Evolutionary conservation across 148 eudicot species (phyloP), one percentile per base, ranked within the genome.

Genomic region (Pharnaceum exiguum): DNA sequence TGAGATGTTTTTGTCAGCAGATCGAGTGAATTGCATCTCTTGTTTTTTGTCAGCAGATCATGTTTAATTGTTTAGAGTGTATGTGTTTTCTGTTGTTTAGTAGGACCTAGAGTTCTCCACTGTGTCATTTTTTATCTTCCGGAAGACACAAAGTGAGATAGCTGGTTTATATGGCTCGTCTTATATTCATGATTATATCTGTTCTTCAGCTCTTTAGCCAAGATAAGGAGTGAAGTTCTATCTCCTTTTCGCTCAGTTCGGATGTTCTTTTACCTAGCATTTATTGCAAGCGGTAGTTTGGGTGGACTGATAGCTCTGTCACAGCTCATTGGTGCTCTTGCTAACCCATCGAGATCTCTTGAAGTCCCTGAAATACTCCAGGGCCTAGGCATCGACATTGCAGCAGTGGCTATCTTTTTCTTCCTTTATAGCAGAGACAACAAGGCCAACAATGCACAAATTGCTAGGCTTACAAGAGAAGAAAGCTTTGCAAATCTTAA

Each of bases 221-320:
- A 73, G 87, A 87, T 91, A 66, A 66, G 98, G 42, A 83, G 98
- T 55, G 98, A 91, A 79, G 98, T 91, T 54, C 96, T 91, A 31
- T 45, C 98, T 54, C 98, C 98, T 18, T 91, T 91, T 61, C 96
- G 98, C 37, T 75, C 98, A 1, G 75, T 91, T 45, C 82, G 98
- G 38, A 91, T 91, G 98, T 91, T 91, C 78, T 91, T 91, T 70
- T 91, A 88, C 69, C 78, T 88, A 48, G 96, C 98, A 56, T 91
- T 91, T 69, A 81, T 91, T 18, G 98, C 96, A 32, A 88, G 96
- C 60, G 96, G 68, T 55, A 59, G 79, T 31, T 68, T 91, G 49
- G 98, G 98, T 70, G 86, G 86, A 66, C 60, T 91, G 16, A 88
- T 91, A 43, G 94, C 98, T 44, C 19, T 59, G 32, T 43, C 87